Evolutionary conservation across 805 yeast genomes (phyloP), one percentile per base, ranked within the genome.

Genomic region (Pichia heedii): DNA sequence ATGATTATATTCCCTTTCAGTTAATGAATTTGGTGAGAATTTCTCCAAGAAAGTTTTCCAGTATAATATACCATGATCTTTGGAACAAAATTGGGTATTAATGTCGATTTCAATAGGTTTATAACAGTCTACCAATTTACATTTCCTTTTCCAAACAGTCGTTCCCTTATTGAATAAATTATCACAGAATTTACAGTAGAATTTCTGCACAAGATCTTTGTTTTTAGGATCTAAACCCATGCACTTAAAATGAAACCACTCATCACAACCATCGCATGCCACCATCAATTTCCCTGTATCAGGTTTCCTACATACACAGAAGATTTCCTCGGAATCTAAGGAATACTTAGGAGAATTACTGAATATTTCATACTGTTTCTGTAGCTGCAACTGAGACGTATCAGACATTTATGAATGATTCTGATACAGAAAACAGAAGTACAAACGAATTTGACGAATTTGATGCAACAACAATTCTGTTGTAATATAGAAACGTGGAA

Each of bases 241-340:
- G 58, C 97, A 89, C 37, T 65, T 66, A 61, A 88, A 85, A 62
- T 89, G 97, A 57, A 73, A 89, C 97, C 97, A 89, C 46, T 86
- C 96, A 55, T 87, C 96, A 62, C 97, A 89, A 6, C 86, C 89
- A 58, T 88, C 96, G 58, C 97, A 88, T 0, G 84, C 86, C n/a
- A 89, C 83, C 97, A 89, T 89, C 57, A 88, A 65, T 45, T 77
- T 80, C 2, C 89, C 93, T 46, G 73, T 70, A 54, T 89, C 96
- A 0, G 87, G 82, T 47, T 72, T 73, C 33, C 93, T 70, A 58
- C 97, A 88, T 0, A 80, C 63, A 58, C 97, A 88, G 54, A 70
- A 87, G 7, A 84, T 64, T 51, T 81, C 48, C 50, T 80, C 84
- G 20, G 80, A 68, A 51, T 73, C 67, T 20, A 67, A 51, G 46